Evolutionary conservation across 2,329 filamentous ascomycete genomes (phyloP).

Genomic region (Alternaria atra): DNA sequence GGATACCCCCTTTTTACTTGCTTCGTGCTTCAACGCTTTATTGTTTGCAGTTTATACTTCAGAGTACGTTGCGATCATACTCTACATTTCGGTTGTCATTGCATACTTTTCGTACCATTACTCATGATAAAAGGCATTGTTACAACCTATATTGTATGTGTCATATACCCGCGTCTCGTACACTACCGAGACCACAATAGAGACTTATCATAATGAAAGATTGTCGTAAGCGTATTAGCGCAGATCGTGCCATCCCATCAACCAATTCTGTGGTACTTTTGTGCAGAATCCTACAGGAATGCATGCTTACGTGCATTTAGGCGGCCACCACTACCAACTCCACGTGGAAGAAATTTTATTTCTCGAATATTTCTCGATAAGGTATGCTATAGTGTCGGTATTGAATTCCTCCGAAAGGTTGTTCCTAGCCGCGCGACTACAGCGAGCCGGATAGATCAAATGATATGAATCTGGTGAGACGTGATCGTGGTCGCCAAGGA

Average conservation of each 20-base stretch:
- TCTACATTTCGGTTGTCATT: neutral
- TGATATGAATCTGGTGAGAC: neutral
- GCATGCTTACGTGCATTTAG: constrained; percentile 4
- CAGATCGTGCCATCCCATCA: neutral
- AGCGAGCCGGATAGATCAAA: neutral
- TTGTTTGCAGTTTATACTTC: neutral
- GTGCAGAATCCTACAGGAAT: constrained; percentile 2
- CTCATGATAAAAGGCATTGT: neutral
- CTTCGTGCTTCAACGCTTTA: neutral
- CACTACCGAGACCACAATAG: neutral
- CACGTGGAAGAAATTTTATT: neutral
- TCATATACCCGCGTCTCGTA: neutral
- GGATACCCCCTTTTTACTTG: constrained; percentile 7
- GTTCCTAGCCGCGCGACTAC: neutral
- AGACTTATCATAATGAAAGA: neutral
- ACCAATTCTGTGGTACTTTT: neutral
- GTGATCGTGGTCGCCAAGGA: neutral
- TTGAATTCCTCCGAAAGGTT: neutral
- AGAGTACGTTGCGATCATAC: neutral
- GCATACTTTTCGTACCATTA: neutral
- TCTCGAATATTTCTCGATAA: neutral
- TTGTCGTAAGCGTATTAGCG: neutral
- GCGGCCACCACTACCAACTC: neutral
- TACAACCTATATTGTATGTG: neutral
- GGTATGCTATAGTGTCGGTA: neutral